A percentile compares a stretch with the other conserved stretches of the same genome.
Conservation (phyloP, 2,329 filamentous ascomycete genomes). For the Bipolaris sorokiniana region DNA sequence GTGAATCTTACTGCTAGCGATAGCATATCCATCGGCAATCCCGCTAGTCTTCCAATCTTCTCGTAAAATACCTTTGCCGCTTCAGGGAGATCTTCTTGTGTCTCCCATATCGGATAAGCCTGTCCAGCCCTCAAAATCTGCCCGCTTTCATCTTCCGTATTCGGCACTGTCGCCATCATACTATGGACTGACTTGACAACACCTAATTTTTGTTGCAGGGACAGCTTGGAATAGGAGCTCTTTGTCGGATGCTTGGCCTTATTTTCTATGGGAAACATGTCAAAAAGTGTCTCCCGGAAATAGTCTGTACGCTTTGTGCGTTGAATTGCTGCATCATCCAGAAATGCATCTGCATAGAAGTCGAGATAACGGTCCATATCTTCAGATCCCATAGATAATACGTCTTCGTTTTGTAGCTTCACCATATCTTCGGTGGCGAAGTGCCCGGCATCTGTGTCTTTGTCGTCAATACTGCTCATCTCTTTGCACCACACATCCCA, state of each 20-base stretch:
- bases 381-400: constrained; percentile 65
- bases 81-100: constrained; percentile 55
- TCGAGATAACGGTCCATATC: constrained; percentile 78
- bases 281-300: constrained; percentile 50
- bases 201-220: constrained; percentile 38
- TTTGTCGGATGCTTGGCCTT: neutral
- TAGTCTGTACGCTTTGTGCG: constrained; percentile 46
- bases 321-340: constrained; percentile 54
- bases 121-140: constrained; percentile 54
- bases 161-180: constrained; percentile 48
- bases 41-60: constrained; percentile 57
- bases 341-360: constrained; percentile 73
- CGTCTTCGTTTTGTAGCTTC: constrained; percentile 66
- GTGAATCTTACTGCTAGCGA: constrained; percentile 58
- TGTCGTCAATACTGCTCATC: constrained; percentile 10
- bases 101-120: constrained; percentile 58
- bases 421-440: constrained; percentile 53
- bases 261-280: constrained; percentile 50
- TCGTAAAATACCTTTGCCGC: constrained; percentile 58
- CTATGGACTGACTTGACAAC: constrained; percentile 54
- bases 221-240: constrained; percentile 31
- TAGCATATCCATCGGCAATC: constrained; percentile 58
- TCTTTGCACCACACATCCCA: constrained; percentile 71
- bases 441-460: constrained; percentile 8
- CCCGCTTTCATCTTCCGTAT: constrained; percentile 47